Evolutionary conservation across 106 monocot genomes (phyloP), one percentile per base, ranked within the genome.

Genomic region (Chionographis japonica): DNA sequence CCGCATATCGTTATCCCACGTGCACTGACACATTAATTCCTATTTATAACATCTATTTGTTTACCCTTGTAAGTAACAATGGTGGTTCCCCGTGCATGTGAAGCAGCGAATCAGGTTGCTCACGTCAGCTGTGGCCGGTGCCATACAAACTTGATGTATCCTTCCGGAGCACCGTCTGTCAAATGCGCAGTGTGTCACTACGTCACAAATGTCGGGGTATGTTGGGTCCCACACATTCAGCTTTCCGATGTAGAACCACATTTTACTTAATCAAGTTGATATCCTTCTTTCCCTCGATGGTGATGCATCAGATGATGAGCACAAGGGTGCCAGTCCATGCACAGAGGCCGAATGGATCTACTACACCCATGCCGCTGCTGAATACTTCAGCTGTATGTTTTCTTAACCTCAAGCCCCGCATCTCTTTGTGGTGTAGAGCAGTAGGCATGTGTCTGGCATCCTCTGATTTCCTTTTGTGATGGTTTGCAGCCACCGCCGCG

Each of bases 161-260:
- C 89, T 18, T 81, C 63, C 56, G 89, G 85, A 14, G 89, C 89
- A 27, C 79, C 81, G 19, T 85, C 85, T 65, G 89, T 85, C 16
- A 85, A 76, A 69, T 85, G 89, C 58, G 78, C 82, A 20, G 17
- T 82, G 67, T 89, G 89, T 51, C 78, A 89, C 56, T 85, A 76
- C 68, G 40, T 89, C 15, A 89, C 88, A 19, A 76, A 78, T 27
- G 61, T 75, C 55, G 80, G 67, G 80, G 87, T 88, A 81, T 42
- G 64, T n/a, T 58, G 40, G 37, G n/a, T 18, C 57, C 65, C 15
- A 38, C 46, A 46, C 8, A 46, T 46, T 5, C 46, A 46, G 46
- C 46, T 1, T 52, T 55, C 37, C 4, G 46, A 46, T 46, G 9
- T 27, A 1, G 27, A 27, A 27, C 9, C 46, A 46, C 46, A 10